Percentiles rank a stretch among this genome's conserved stretches.
Evolutionary conservation across 2,329 filamentous ascomycete species (phyloP).

Genomic region (Xylaria hypoxylon): DNA sequence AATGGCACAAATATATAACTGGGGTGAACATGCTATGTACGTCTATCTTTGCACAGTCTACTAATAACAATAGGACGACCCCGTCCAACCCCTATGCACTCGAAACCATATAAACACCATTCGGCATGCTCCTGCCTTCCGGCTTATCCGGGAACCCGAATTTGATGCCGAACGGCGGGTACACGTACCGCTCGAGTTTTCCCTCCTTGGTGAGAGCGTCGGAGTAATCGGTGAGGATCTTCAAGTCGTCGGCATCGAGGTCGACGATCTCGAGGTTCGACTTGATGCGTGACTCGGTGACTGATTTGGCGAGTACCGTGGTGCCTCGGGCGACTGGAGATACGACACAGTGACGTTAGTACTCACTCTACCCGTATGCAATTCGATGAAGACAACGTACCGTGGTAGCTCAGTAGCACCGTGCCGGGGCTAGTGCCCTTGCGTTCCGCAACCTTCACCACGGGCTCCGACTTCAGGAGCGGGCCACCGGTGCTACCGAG

Average conservation of each 20-base stretch:
- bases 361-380: not conserved
- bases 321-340: slow-evolving; percentile 71
- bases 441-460: slow-evolving; percentile 73
- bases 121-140: slow-evolving; percentile 47
- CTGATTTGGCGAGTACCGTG: slow-evolving; percentile 80
- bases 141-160: slow-evolving; percentile 80
- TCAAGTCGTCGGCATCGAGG: slow-evolving; percentile 72
- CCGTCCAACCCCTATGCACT: not conserved
- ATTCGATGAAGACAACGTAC: slow-evolving; percentile 57
- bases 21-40: not conserved
- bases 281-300: slow-evolving; percentile 74
- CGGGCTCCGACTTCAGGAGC: slow-evolving; percentile 71
- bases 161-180: slow-evolving; percentile 74
- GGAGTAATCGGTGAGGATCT: slow-evolving; percentile 67
- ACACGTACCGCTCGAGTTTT: slow-evolving; percentile 72
- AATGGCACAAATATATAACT: not conserved
- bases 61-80: not conserved
- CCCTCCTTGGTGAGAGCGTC: slow-evolving; percentile 61
- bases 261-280: slow-evolving; percentile 76
- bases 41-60: slow-evolving; percentile 6
- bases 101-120: slow-evolving; percentile 38
- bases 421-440: slow-evolving; percentile 70
- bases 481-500: slow-evolving; percentile 73
- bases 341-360: not conserved
- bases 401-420: slow-evolving; percentile 77